A percentile compares a stretch with the other conserved stretches of the same genome.
phyloP scores from a whole-genome alignment of 2,329 filamentous ascomycete species.

The Chaetothyriales sp. region DNA sequence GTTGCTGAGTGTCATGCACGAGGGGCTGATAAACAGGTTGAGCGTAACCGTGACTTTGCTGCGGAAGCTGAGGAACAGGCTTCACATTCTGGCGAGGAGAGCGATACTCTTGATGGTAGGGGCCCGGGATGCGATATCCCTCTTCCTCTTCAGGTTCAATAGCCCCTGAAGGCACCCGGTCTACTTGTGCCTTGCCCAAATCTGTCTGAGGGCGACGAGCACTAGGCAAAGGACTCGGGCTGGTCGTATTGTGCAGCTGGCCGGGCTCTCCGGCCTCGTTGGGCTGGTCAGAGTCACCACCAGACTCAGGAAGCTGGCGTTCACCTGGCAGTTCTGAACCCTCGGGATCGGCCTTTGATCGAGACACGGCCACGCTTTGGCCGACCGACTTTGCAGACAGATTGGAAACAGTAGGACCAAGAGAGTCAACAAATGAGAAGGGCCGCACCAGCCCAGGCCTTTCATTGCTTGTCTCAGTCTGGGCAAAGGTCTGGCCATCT shows the following conservation, averaged over 20 bases:
- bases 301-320: constrained; percentile 8
- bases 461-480: background rate
- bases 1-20: background rate
- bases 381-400: constrained; percentile 7
- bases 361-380: constrained; percentile 8
- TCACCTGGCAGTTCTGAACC: constrained; percentile 3
- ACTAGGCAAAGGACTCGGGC: constrained; percentile 11
- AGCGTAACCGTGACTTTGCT: constrained; percentile 1
- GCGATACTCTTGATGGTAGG: constrained; percentile 15
- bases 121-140: constrained; percentile 16
- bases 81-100: constrained; percentile 11
- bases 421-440: constrained; percentile 8
- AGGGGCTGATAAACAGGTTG: constrained; percentile 2
- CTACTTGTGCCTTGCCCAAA: constrained; percentile 3
- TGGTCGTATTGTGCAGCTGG: constrained; percentile 7
- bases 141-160: constrained; percentile 3
- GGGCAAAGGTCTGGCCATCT: background rate
- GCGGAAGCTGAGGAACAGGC: constrained; percentile 4
- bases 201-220: constrained; percentile 10
- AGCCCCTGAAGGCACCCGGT: background rate
- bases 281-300: constrained; percentile 1
- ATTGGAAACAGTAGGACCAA: background rate
- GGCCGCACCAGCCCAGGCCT: background rate
- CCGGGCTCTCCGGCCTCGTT: constrained; percentile 2
- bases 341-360: constrained; percentile 12